Evolutionary conservation across 169 alveolate genomes (phyloP).

Genomic region (Perkinsus marinus): DNA sequence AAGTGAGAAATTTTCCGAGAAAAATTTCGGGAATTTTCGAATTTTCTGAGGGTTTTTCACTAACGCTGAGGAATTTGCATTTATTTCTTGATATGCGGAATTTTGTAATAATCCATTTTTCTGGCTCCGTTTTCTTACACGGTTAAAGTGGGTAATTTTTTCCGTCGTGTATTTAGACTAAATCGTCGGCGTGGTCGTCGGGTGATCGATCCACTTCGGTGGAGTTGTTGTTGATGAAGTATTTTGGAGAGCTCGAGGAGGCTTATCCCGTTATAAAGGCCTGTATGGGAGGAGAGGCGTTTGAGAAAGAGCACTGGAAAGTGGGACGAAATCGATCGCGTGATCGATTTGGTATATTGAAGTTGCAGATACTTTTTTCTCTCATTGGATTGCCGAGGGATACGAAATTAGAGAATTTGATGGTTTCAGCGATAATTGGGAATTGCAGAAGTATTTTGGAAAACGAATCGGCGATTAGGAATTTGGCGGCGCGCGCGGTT

Average conservation of each 20-base stretch:
- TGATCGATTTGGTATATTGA: background rate
- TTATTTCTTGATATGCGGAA: too few species aligned
- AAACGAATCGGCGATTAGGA: constrained; percentile 58
- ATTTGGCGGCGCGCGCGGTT: constrained; percentile 70
- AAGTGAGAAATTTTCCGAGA: constrained; percentile 9
- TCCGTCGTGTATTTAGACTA: too few species aligned
- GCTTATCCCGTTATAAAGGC: constrained; percentile 51
- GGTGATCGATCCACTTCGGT: constrained; percentile 42
- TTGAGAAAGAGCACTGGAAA: constrained; percentile 81
- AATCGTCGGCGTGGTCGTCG: too few species aligned
- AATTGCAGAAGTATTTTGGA: constrained; percentile 43
- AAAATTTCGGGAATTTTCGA: constrained; percentile 40
- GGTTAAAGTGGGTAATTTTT: too few species aligned
- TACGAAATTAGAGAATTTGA: constrained; percentile 56
- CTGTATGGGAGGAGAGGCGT: constrained; percentile 72
- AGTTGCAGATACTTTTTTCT: constrained; percentile 43
- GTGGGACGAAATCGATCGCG: background rate
- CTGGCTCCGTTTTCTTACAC: too few species aligned
- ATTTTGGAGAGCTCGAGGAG: constrained; percentile 43
- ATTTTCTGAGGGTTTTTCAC: too few species aligned
- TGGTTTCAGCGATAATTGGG: constrained; percentile 55
- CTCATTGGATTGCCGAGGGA: constrained; percentile 58
- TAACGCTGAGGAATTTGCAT: too few species aligned
- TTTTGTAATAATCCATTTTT: too few species aligned
- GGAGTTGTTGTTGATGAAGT: constrained; percentile 33